Conservation (phyloP, 768 basidiomycete species). For the Royoungia palumana region DNA sequence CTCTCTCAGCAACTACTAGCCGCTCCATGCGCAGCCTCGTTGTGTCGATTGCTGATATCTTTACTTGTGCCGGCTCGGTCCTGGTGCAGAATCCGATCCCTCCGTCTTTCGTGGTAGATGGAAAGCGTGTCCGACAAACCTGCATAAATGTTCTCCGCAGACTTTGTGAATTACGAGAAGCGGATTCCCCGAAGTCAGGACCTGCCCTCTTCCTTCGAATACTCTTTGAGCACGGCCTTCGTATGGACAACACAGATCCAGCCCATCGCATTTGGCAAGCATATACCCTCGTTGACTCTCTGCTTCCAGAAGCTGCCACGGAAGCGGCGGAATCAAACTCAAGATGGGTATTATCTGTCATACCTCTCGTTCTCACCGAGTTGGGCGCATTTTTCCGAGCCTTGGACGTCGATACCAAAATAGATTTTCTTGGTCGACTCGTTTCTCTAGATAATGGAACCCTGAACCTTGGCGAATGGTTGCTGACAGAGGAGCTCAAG, state of each 20-base stretch:
- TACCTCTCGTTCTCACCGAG: slow-evolving; percentile 57
- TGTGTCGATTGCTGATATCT: slow-evolving; percentile 48
- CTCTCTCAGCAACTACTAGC: slow-evolving; percentile 47
- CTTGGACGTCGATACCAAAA: slow-evolving; percentile 54
- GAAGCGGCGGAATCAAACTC: slow-evolving; percentile 32
- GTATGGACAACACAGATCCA: slow-evolving; percentile 48
- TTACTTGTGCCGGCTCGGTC: slow-evolving; percentile 50
- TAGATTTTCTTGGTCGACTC: slow-evolving; percentile 52
- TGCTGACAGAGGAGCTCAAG: slow-evolving; percentile 62
- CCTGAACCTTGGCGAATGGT: slow-evolving; percentile 48
- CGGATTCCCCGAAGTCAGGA: slow-evolving; percentile 33
- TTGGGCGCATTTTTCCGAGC: slow-evolving; percentile 52
- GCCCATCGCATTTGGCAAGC: slow-evolving; percentile 53
- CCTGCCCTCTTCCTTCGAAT: slow-evolving; percentile 54
- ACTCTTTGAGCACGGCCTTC: slow-evolving; percentile 49
- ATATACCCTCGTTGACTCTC: slow-evolving; percentile 51
- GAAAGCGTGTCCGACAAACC: slow-evolving; percentile 41
- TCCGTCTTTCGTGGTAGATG: slow-evolving; percentile 20
- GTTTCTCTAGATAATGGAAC: slow-evolving; percentile 47
- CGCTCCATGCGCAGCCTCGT: slow-evolving; percentile 47
- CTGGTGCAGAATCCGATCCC: slow-evolving; percentile 38
- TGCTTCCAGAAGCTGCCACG: slow-evolving; percentile 42
- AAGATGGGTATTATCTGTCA: slow-evolving; percentile 49
- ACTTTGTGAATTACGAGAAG: slow-evolving; percentile 33
- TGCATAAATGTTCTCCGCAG: slow-evolving; percentile 50